Evolutionary conservation across 1,284 basidiomycete species (phyloP).

Genomic region (Pseudozyma sp.): DNA sequence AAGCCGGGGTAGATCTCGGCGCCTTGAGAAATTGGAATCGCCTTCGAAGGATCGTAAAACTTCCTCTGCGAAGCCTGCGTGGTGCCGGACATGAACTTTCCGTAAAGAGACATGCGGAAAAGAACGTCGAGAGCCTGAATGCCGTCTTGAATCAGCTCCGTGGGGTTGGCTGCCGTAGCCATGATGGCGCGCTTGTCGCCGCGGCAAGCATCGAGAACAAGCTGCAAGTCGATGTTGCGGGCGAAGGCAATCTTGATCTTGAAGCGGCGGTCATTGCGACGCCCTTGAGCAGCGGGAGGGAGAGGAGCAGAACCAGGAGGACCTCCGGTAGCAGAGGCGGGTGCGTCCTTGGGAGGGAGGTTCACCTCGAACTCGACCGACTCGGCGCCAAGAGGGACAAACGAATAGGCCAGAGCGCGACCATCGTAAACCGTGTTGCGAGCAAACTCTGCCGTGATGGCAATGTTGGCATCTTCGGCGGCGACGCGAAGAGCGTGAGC

Average conservation of each 20-base stretch:
- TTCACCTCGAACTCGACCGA: constrained; percentile 22
- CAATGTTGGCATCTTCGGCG: constrained; percentile 6
- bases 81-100: constrained; percentile 31
- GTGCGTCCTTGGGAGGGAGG: constrained; percentile 36
- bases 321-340: constrained; percentile 22
- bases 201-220: constrained; percentile 32
- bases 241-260: constrained; percentile 35
- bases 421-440: constrained; percentile 42
- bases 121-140: constrained; percentile 51
- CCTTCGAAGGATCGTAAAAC: constrained; percentile 47
- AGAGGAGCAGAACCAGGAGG: constrained; percentile 17
- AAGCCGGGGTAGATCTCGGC: constrained; percentile 54
- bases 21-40: constrained; percentile 43
- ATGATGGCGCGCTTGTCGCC: constrained; percentile 42
- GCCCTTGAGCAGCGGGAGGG: constrained; percentile 1
- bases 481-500: constrained; percentile 13
- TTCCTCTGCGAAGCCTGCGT: constrained; percentile 38
- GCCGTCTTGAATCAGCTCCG: constrained; percentile 25
- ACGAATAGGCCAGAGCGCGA: constrained; percentile 30
- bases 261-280: constrained; percentile 28
- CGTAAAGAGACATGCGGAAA: constrained; percentile 21
- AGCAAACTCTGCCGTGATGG: constrained; percentile 34
- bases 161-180: constrained; percentile 35
- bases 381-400: constrained; percentile 10
- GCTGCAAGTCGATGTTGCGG: constrained; percentile 28